phyloP scores from a whole-genome alignment of 495 filamentous ascomycete species.

The Penicillium flavigenum region DNA sequence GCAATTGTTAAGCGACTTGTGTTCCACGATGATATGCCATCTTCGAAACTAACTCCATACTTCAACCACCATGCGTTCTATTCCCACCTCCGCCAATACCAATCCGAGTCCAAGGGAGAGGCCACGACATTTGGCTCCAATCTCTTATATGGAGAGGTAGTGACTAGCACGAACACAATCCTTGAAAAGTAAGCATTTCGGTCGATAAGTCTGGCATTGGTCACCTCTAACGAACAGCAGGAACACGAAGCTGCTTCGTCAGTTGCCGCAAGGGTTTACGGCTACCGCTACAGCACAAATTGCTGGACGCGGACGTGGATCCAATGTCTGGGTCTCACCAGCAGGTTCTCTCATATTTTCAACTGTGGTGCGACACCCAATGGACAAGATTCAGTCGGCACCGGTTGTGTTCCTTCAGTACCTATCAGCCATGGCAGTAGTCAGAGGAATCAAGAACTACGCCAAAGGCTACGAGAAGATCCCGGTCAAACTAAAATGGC shows the following conservation, averaged over 20 bases:
- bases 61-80: conserved; percentile 86
- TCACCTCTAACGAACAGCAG: conserved; percentile 40
- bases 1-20: conserved; percentile 69
- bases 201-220: not conserved
- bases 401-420: conserved; percentile 96
- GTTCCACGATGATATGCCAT: conserved; percentile 67
- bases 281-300: conserved; percentile 90
- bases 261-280: conserved; percentile 79
- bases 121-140: conserved; percentile 69
- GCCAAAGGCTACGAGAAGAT: conserved; percentile 68
- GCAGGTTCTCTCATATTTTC: conserved; percentile 84
- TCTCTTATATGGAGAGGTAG: conserved; percentile 84
- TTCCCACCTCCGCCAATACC: conserved; percentile 66
- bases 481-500: conserved; percentile 92
- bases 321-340: conserved; percentile 94
- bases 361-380: conserved; percentile 77
- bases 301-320: conserved; percentile 85
- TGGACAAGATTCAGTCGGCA: conserved; percentile 64
- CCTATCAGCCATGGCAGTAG: conserved; percentile 83
- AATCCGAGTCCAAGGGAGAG: conserved; percentile 51
- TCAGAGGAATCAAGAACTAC: conserved; percentile 81
- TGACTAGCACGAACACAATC: conserved; percentile 94
- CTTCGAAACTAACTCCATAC: conserved; percentile 74
- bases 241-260: conserved; percentile 73
- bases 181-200: conserved; percentile 70